A percentile compares a stretch with the other conserved stretches of the same genome.
Evolutionary conservation across 768 basidiomycete species (phyloP).

Genomic region (Phanerochaete carnosa): DNA sequence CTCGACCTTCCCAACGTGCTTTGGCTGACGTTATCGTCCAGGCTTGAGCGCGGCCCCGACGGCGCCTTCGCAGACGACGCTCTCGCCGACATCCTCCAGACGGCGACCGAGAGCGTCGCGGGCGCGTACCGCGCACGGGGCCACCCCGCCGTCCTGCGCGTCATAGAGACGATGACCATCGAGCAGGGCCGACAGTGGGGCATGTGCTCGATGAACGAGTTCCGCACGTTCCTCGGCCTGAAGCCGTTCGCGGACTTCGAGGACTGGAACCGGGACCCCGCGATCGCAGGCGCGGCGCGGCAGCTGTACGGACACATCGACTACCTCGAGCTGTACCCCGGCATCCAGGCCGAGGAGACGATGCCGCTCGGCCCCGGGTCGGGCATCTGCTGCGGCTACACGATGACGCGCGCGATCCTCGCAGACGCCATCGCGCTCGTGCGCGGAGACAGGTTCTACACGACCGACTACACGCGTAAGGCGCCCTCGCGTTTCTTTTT

Average conservation of each 20-base stretch:
- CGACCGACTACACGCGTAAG: constrained; percentile 49
- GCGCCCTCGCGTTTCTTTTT: background rate
- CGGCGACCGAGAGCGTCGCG: constrained; percentile 44
- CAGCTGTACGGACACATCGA: constrained; percentile 32
- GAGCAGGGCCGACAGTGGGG: constrained; percentile 54
- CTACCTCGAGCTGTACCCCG: constrained; percentile 34
- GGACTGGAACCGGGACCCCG: constrained; percentile 68
- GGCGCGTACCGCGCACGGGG: constrained; percentile 48
- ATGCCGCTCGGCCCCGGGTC: constrained; percentile 22
- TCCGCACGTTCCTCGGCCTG: constrained; percentile 67
- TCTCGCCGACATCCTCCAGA: constrained; percentile 39
- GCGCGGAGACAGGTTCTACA: constrained; percentile 52
- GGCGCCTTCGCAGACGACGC: constrained; percentile 51
- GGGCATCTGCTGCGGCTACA: constrained; percentile 29
- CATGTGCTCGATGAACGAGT: constrained; percentile 50
- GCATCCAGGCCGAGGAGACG: constrained; percentile 29
- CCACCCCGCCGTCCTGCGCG: constrained; percentile 41
- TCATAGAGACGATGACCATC: constrained; percentile 57
- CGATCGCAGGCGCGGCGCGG: constrained; percentile 40
- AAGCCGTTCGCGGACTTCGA: constrained; percentile 44
- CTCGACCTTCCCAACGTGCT: background rate
- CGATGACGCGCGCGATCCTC: constrained; percentile 33
- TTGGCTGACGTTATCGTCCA: constrained; percentile 7
- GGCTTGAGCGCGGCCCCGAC: constrained; percentile 30
- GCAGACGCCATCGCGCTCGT: constrained; percentile 52